Evolutionary conservation across 495 filamentous ascomycete species (phyloP), one percentile per base, ranked within the genome.

Genomic region (Daldinia concentrica): DNA sequence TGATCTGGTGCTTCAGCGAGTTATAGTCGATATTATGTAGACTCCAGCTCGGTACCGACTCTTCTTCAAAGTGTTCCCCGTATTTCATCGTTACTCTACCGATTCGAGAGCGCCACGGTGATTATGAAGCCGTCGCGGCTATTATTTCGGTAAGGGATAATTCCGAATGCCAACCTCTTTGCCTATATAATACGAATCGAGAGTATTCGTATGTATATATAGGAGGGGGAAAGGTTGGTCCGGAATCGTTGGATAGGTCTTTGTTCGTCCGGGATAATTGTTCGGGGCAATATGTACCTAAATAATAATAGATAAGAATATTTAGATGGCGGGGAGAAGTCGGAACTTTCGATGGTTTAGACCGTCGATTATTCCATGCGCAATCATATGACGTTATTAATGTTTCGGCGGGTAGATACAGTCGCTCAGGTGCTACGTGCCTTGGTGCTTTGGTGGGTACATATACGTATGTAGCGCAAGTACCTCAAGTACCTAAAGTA

Each of bases 1-100:
- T 92, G 81, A 93, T 92, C 72, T 90, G 76, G 69, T 87, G 85
- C 79, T 93, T 93, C 57, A 93, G 81, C 58, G 90, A 89, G 71
- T 92, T 90, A 78, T 93, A 93, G 78, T 92, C 90, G 75, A 93
- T 85, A 77, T 93, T 93, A 75, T 91, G 73, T 15, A 80, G 51
- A 67, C 69, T 75, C 86, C 86, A 89, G 67, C 84, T 82, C 17
- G 86, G 85, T 65, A 88, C 86, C 14, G 86, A 88, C 64, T 84
- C 79, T 76, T 85, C 82, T 63, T 82, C 79, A 34, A 92, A 83
- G 51, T 86, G 88, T 58, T 90, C 83, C 9, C 90, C 90, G 85
- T 88, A 92, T 82, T 92, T 91, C 89, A 91, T 92, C 45, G 50
- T 72, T 39, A 68, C 60, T 29, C 62, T 69, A 37, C 66, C 43